A percentile compares a stretch with the other conserved stretches of the same genome.
Conservation (phyloP, 1,284 basidiomycete species). For the Trichosporon sp. region DNA sequence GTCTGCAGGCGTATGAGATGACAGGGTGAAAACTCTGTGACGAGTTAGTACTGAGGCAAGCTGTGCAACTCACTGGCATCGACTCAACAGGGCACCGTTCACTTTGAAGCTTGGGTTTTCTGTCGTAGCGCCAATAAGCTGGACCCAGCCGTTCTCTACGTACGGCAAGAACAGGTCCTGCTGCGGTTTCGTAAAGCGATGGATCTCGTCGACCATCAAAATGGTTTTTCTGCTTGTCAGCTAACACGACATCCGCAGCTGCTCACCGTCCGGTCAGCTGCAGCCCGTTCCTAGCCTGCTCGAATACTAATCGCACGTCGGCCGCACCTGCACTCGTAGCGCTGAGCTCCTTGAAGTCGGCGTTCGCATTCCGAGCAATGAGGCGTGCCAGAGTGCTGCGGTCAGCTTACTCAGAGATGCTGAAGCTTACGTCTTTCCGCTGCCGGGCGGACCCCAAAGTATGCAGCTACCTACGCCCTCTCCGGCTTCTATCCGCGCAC, state of each 20-base stretch:
- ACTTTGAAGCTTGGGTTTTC: slow-evolving; percentile 88
- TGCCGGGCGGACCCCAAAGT: slow-evolving; percentile 47
- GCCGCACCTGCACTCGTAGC: slow-evolving; percentile 67
- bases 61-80: slow-evolving; percentile 60
- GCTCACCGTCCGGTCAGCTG: slow-evolving; percentile 62
- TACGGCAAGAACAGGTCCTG: slow-evolving; percentile 79
- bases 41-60: neutral
- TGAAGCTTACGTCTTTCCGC: slow-evolving; percentile 43
- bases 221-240: slow-evolving; percentile 33
- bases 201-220: slow-evolving; percentile 66
- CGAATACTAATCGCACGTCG: slow-evolving; percentile 73
- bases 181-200: slow-evolving; percentile 75
- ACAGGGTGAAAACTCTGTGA: slow-evolving; percentile 41
- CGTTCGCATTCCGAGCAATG: slow-evolving; percentile 47
- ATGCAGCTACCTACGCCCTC: slow-evolving; percentile 44
- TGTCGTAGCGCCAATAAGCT: slow-evolving; percentile 82
- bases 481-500: slow-evolving; percentile 40
- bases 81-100: slow-evolving; percentile 68
- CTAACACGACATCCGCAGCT: neutral
- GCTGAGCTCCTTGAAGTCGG: slow-evolving; percentile 67
- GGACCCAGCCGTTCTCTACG: slow-evolving; percentile 70
- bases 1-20: slow-evolving; percentile 34
- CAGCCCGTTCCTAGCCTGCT: slow-evolving; percentile 69
- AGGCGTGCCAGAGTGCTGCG: slow-evolving; percentile 39
- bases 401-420: neutral